Base-by-base conservation (phyloP, 2,329 filamentous ascomycete species). In the Diaporthe australafricana region DNA sequence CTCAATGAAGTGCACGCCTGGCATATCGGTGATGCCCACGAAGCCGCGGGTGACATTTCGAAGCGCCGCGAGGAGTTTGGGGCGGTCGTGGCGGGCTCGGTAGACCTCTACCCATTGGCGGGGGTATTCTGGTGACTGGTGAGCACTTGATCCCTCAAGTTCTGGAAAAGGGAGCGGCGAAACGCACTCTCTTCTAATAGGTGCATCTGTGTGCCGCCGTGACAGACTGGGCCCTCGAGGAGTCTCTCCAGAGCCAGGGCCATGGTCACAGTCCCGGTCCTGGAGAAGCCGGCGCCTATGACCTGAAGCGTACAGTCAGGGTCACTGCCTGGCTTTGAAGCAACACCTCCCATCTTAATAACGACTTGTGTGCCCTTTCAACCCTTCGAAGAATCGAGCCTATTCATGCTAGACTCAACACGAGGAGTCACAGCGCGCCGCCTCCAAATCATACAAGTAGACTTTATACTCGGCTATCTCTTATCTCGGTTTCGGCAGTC, bases 301-400 rank as follows among this genome's bases (percentile, higher is more conserved):
- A 57, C 66, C 50, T 68, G 35, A 8, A 68, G 53, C 1, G 47
- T 52, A 16, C 47, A 52, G n/a, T 52, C 38, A 27, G 47, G 25
- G 38, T 67, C 47, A 53, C 9, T 63, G 20, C 57, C 50, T 3
- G 63, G 45, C 11, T 17, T 30, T 20, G 45, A 55, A 55, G 78
- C 8, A 38, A 55, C 45, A 8, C 47, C 45, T 20, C 45, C 63
- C 63, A 55, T 55, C 17, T 27, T 27, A 11, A 32, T 5, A 30
- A 12, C 35, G 25, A 47, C 8, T 22, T 4, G 17, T 32, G 22
- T 45, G 0, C 25, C 17, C 11, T 30, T 47, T n/a, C 17, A 32
- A 9, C 17, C 17, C 5, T 16, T 14, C 27, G 4, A 32, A 2
- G 5, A 6, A n/a, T 30, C 25, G 27, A 12, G 8, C 12, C 2